Base-by-base conservation (phyloP, 228 moss, liverwort and hornwort genomes). In the Sphagnum fallax region DNA sequence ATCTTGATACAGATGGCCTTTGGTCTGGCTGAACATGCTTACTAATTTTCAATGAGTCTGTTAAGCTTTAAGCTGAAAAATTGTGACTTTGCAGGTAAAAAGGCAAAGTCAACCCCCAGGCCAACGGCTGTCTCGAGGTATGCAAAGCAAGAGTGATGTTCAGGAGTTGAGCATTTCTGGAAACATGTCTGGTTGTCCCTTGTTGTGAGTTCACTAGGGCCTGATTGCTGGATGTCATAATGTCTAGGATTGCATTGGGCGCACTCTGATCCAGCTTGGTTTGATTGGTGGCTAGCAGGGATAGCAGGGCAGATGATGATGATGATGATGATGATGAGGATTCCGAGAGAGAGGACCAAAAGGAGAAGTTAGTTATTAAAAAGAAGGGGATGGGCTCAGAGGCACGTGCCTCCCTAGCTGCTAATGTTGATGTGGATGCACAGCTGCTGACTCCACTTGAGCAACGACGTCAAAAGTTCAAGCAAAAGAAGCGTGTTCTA, bases 361-460 rank as follows among this genome's bases (percentile, higher is more conserved):
- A 89, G 72, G 90, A 90, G 70, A 98, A 92, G 76, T 72, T 98
- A 53, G 81, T 61, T 58, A 81, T 98, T 67, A 98, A 89, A 75
- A 83, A 83, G 69, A 92, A 68, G 73, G 98, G 94, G 47, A 64
- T 91, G 52, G 93, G 97, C 51, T 98, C 97, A 59, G 84, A 89
- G 82, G 97, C 91, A 18, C 91, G 90, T n/a, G 88, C 91, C 64
- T 87, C 83, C 51, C 66, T 90, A 62, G 85, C 74, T 75, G 72
- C 90, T 49, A 83, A 83, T 48, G 76, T 85, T 71, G 94, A 98
- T 80, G 68, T 70, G 53, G 98, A 98, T 71, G 77, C 85, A 71
- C 92, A 98, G 75, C 76, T 98, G 62, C 77, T 98, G 13, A 86
- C 82, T 69, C 94, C 98, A 12, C 86, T 92, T 73, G 91, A 98